These are phyloP conservation scores for Theobroma cacao DNA, from an alignment of 345 rosid species.

Conservation along the genomic window DNA sequence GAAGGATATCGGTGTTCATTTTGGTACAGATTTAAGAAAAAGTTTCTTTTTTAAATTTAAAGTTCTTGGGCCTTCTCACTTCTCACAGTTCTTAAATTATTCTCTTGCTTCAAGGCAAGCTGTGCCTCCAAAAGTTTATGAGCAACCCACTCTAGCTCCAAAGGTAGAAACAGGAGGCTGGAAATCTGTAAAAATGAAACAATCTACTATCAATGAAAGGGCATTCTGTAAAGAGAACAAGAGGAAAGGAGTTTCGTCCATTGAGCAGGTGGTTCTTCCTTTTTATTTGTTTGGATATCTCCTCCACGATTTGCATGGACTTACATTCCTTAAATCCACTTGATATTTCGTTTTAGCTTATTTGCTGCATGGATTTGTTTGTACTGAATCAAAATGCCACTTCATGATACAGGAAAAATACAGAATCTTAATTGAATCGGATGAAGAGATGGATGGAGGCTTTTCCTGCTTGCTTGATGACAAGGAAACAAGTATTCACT, in stretches of 20 bases:
- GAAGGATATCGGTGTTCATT: not conserved
- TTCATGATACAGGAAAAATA: constrained; percentile 42
- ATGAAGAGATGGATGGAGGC: constrained; percentile 77
- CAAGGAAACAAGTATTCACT: constrained; percentile 51
- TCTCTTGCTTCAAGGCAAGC: constrained; percentile 41
- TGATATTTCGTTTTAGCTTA: not conserved
- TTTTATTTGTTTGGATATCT: not conserved
- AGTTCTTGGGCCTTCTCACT: not conserved
- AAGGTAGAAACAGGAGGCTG: constrained; percentile 57
- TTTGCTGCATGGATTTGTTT: constrained; percentile 6
- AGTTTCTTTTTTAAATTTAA: not conserved
- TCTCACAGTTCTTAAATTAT: not conserved
- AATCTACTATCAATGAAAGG: constrained; percentile 21
- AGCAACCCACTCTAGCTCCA: constrained; percentile 28
- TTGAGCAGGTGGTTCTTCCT: constrained; percentile 36
- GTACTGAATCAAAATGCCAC: not conserved
- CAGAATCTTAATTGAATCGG: constrained; percentile 53
- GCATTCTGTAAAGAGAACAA: constrained; percentile 20
- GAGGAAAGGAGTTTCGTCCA: constrained; percentile 32
- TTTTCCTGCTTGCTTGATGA: constrained; percentile 64
- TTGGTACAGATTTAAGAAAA: not conserved
- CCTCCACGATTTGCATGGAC: not conserved
- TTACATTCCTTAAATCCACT: not conserved
- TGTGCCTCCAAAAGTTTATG: constrained; percentile 24
- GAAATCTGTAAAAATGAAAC: constrained; percentile 53